Percentiles rank a stretch among this genome's conserved stretches.
phyloP scores from a whole-genome alignment of 1,139 yeast genomes.

The Martiniozyma asiatica region DNA sequence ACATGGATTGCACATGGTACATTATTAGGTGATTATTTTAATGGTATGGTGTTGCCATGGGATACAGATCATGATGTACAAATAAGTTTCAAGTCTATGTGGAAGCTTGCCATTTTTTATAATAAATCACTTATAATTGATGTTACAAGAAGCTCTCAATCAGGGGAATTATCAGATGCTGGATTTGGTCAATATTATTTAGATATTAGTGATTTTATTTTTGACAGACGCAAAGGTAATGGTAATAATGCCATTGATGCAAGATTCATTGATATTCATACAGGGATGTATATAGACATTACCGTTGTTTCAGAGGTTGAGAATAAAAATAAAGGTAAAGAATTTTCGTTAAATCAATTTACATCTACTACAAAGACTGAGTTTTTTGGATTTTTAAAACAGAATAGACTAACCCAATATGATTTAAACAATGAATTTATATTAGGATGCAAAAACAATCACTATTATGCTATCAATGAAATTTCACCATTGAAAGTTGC shows the following conservation, averaged over 20 bases:
- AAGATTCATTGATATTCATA: constrained; percentile 62
- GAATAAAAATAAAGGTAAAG: constrained; percentile 11
- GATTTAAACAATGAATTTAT: constrained; percentile 13
- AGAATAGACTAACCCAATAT: too few species aligned
- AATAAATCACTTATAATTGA: constrained; percentile 45
- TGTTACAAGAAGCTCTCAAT: constrained; percentile 62
- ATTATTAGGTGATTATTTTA: constrained; percentile 43
- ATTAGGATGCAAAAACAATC: constrained; percentile 37
- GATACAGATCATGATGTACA: constrained; percentile 46
- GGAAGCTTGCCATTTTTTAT: constrained; percentile 26
- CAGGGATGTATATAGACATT: constrained; percentile 66
- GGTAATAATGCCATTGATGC: constrained; percentile 68
- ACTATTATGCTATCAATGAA: constrained; percentile 27
- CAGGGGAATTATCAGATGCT: constrained; percentile 32
- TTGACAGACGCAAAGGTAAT: constrained; percentile 29
- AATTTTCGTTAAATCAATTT: too few species aligned
- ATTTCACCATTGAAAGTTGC: constrained; percentile 34
- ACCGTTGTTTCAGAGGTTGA: constrained; percentile 32
- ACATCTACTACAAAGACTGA: too few species aligned
- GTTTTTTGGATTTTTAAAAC: too few species aligned
- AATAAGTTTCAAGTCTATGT: constrained; percentile 41
- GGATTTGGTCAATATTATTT: constrained; percentile 47
- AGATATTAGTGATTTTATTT: constrained; percentile 28
- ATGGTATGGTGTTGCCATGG: constrained; percentile 43
- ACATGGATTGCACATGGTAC: constrained; percentile 45